A percentile compares a stretch with the other conserved stretches of the same genome.
These are phyloP conservation scores for Arabidopsis hybrid DNA, from an alignment of 441 rosid genomes.

Conservation along the genomic window DNA sequence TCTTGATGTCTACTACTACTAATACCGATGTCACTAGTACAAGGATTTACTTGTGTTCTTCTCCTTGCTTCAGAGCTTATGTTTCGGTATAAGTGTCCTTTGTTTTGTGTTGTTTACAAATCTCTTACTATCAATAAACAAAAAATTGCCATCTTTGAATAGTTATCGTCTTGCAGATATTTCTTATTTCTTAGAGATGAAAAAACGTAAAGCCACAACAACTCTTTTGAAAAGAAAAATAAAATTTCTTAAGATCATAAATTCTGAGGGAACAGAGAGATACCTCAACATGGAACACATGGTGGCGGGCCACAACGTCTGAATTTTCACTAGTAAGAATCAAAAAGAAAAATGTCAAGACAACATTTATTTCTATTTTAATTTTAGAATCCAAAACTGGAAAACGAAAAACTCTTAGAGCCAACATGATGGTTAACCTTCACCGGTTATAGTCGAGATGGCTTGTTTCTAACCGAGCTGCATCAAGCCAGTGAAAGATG, in stretches of 20 bases:
- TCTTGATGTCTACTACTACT: constrained; percentile 12
- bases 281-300: constrained; percentile 1
- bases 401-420: background rate
- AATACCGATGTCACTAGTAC: background rate
- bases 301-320: constrained; percentile 2
- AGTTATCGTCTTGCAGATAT: background rate
- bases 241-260: background rate
- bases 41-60: constrained; percentile 3
- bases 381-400: background rate
- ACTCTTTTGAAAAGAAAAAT: background rate
- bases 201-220: background rate
- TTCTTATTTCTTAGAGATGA: background rate
- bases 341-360: background rate
- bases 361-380: background rate
- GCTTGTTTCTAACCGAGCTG: background rate
- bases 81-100: background rate
- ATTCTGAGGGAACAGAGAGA: background rate
- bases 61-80: background rate
- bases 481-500: background rate
- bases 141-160: background rate
- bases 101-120: background rate
- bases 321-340: background rate
- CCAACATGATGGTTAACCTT: background rate
- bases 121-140: background rate
- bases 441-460: background rate